Evolutionary conservation across 371 early-diverging fungal genomes (phyloP).

Genomic region (Mucor irregularis): DNA sequence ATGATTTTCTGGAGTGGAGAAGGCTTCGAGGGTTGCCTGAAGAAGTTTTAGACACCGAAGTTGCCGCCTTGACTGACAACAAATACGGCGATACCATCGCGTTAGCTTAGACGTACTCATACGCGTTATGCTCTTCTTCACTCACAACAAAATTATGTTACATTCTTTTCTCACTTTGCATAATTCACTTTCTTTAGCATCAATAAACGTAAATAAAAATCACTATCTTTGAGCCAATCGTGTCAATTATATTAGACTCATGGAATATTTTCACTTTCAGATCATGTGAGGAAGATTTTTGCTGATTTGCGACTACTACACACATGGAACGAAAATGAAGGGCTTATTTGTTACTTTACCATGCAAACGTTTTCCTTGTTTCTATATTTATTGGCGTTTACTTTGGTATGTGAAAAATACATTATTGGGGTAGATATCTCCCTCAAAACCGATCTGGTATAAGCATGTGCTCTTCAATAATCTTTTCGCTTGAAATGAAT

Average conservation of each 20-base stretch:
- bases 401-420: background rate
- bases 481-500: too few species aligned
- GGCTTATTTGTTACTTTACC: too few species aligned
- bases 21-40: conserved; percentile 25
- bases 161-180: too few species aligned
- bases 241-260: background rate
- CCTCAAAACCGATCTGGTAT: too few species aligned
- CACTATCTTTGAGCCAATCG: background rate
- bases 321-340: background rate
- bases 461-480: too few species aligned
- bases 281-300: background rate
- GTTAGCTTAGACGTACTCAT: too few species aligned
- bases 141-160: too few species aligned
- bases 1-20: conserved; percentile 43
- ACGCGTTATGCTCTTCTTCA: too few species aligned
- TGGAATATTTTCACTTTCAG: background rate
- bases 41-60: conserved; percentile 19
- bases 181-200: too few species aligned
- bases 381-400: conserved; percentile 2
- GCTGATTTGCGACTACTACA: too few species aligned
- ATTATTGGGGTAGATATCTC: background rate
- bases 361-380: conserved; percentile 6
- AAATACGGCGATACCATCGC: too few species aligned
- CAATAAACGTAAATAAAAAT: background rate
- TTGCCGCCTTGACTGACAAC: background rate